Base-by-base conservation (phyloP, 2,329 filamentous ascomycete genomes). In the Dothistroma septosporum region DNA sequence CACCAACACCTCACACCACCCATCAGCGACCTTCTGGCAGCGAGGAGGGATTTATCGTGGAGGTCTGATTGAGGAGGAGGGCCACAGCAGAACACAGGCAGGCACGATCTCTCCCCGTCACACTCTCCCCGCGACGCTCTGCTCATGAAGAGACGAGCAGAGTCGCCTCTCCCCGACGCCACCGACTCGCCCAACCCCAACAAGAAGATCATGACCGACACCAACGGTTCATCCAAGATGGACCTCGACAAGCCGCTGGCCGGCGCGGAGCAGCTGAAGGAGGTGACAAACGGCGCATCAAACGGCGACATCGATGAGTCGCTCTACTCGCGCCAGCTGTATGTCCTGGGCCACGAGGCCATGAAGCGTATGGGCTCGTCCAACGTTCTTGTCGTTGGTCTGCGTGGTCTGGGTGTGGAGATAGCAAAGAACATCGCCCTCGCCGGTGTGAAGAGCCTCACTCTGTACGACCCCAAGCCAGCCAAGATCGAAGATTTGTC, bases 311-410 rank as follows among this genome's bases (percentile, higher is more conserved):
- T 88, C 68, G 85, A 88, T 69, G 85, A 88, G 75, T 86, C 84
- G 46, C 76, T 88, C 58, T 88, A 88, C 78, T 87, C 85, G 74
- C 78, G 85, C 68, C 85, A 88, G 77, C 82, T 88, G 55, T 89
- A 89, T 70, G 86, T 89, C 59, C 83, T 89, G 59, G 86, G 94
- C 59, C 86, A 89, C 73, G 86, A 89, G 76, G 86, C 94, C 67
- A 99, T 99, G 94, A 97, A 96, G 83, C 92, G 94, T 72, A 99
- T 99, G 94, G 86, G 92, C 72, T 90, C 92, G 64, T 97, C 94
- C 58, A 95, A 97, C 74, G 85, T 99, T 62, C 89, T 99, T 57
- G 83, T 99, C 59, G 89, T 93, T 64, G 94, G 94, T 66, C 81
- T 97, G 68, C 93, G 94, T 76, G 94, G 94, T 55, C 85, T 99